Evolutionary conservation across 2,329 filamentous ascomycete species (phyloP), one percentile per base, ranked within the genome.

Genomic region (Talaromyces sp.): DNA sequence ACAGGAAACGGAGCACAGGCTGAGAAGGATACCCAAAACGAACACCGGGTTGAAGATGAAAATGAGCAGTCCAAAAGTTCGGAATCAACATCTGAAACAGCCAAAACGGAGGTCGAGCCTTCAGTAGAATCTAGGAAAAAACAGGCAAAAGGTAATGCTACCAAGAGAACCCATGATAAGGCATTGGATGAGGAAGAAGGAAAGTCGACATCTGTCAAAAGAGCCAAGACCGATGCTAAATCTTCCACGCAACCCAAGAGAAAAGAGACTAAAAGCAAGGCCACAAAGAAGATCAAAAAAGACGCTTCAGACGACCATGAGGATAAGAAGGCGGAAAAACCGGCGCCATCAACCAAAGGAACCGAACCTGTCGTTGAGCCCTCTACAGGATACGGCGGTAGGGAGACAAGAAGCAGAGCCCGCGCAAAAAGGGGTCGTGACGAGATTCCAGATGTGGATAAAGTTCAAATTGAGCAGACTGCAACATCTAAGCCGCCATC

Each of bases 331-430:
- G 49, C 25, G 3, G 9, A n/a, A 52, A n/a, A 10, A 19, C 27
- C 27, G n/a, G 49, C 49, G 3, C 27, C 25, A 33, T 31, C 27
- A 19, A 33, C 15, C 49, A 52, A 52, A 33, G n/a, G 13, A 52
- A 15, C 25, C 17, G 33, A 52, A 52, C n/a, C 27, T 19, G 49
- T 10, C 15, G 49, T 31, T n/a, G 25, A 33, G 25, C 27, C 17
- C 17, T 31, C 27, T 33, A 11, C 25, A n/a, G 27, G 1, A 52
- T 33, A 52, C 49, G 10, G 49, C 17, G 49, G 49, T n/a, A 33
- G 49, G 49, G 49, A 52, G 49, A 52, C 49, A 33, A 52, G 49
- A 52, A 31, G 27, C 49, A 52, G 49, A 52, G 49, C 49, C 33
- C 13, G 13, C 8, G 49, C 52, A 13, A 37, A 56, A 37, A 37